Base-by-base conservation (phyloP, 192 early-diverging fungal genomes). In the Rhizoclosmatium globosum region DNA sequence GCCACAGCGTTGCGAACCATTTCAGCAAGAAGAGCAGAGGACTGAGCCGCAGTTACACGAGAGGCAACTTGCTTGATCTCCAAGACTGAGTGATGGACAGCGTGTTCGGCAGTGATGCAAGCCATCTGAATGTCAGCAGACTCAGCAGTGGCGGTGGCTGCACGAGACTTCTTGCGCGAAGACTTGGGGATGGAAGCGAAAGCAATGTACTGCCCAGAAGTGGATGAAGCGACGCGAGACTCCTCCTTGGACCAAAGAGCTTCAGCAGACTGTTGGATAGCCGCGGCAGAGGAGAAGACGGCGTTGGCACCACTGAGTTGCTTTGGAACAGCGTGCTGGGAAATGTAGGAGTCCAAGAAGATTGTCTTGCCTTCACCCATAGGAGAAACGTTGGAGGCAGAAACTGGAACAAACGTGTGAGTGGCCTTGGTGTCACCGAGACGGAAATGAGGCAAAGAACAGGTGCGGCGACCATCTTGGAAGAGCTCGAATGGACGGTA, bases 401-500 rank as follows among this genome's bases (percentile, higher is more conserved):
- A 23, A 2, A 44, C 66, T 2, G 46, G 39, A 41, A 31, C 56
- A 44, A 81, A 62, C 41, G 43, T n/a, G 50, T 72, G 76, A 17
- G 73, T 43, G 13, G 83, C 58, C 39, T 47, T 43, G 39, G 82
- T 78, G 45, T 68, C 68, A 47, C 86, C 85, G 50, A 87, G 59
- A 39, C 83, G 68, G 45, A 82, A 81, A 53, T 85, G 86, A 3
- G 79, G 68, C 23, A 85, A 56, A 11, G 42, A 48, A 64, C 86
- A 87, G 2, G 86, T 87, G 3, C 79, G 76, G 7, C 84, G 82
- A 50, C 73, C 74, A 6, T 66, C 58, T 9, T 46, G 57, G 73
- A 87, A 87, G 19, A 87, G 80, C 44, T 80, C 86, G 19, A 83
- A 50, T 15, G 86, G 86, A 3, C 86, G 57, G 72, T 80, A 87